phyloP scores from a whole-genome alignment of 306 rosid species.

The Trifolium repens region DNA sequence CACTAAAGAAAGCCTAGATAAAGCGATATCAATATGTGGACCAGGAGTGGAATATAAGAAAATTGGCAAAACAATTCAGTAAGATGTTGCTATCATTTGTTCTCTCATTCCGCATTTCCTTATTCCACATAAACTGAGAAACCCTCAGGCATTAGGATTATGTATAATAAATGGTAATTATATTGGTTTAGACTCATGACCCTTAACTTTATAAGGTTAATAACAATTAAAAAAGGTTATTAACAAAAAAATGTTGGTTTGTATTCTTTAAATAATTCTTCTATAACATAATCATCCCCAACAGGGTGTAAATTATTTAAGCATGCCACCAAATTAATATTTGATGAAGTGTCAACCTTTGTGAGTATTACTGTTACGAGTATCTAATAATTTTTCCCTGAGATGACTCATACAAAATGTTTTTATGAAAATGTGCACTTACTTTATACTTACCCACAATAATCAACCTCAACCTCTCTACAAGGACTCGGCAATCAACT shows the following conservation, averaged over 20 bases:
- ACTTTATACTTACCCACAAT: not conserved
- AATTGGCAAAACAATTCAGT: conserved; percentile 93
- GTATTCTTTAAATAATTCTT: not conserved
- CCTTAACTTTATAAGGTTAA: not conserved
- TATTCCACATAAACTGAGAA: conserved; percentile 7
- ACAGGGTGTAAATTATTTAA: conserved; percentile 11
- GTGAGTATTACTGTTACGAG: not conserved
- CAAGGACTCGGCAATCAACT: not conserved
- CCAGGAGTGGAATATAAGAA: conserved; percentile 83
- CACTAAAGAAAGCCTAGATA: conserved; percentile 79
- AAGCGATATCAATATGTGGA: conserved; percentile 92
- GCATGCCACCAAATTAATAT: conserved; percentile 11
- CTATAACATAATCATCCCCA: not conserved
- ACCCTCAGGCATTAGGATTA: not conserved
- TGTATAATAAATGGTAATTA: conserved; percentile 16
- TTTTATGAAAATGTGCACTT: not conserved
- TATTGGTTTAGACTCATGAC: conserved; percentile 13
- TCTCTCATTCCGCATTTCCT: conserved; percentile 8
- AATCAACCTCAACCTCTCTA: conserved; percentile 4
- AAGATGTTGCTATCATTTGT: conserved; percentile 47
- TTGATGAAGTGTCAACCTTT: not conserved
- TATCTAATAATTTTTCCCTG: not conserved
- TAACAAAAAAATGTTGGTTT: conserved; percentile 1
- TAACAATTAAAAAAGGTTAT: not conserved
- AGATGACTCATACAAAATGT: not conserved